phyloP scores from a whole-genome alignment of 352 stramenopile species.

The Globisporangium nodosum region DNA sequence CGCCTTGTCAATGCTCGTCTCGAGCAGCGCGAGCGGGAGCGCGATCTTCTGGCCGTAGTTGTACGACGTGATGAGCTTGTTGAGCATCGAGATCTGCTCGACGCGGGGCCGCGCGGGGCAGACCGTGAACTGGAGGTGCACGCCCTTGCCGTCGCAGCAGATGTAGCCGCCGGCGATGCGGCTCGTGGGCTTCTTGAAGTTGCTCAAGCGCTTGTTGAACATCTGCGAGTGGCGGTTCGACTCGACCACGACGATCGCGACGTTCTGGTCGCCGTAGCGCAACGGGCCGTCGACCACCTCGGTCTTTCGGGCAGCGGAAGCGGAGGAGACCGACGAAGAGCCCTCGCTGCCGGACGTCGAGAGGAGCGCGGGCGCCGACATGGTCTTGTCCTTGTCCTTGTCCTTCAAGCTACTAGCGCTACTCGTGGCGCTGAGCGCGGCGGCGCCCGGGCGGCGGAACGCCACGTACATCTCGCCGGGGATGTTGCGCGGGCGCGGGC shows the following conservation, averaged over 20 bases:
- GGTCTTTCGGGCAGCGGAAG: not conserved
- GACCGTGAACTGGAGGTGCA: conserved; percentile 61
- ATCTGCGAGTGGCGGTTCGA: conserved; percentile 80
- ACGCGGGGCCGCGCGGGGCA: conserved; percentile 57
- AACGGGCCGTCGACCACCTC: conserved; percentile 22
- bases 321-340: too few relatives aligned
- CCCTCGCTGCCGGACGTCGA: not conserved
- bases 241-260: conserved; percentile 68
- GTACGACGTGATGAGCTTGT: conserved; percentile 81
- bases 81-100: conserved; percentile 80
- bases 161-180: conserved; percentile 78
- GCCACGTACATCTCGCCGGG: conserved; percentile 74
- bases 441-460: conserved; percentile 26
- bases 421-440: not conserved
- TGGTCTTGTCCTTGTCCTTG: conserved; percentile 5
- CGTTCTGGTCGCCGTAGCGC: conserved; percentile 64
- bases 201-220: conserved; percentile 82
- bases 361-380: conserved; percentile 11
- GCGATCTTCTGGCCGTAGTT: conserved; percentile 84
- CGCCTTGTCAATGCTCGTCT: conserved; percentile 29
- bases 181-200: conserved; percentile 85
- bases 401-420: conserved; percentile 3
- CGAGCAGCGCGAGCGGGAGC: conserved; percentile 53
- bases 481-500: conserved; percentile 56
- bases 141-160: conserved; percentile 82